Base-by-base conservation (phyloP, 2,329 filamentous ascomycete genomes). In the Xylaria polymorpha region DNA sequence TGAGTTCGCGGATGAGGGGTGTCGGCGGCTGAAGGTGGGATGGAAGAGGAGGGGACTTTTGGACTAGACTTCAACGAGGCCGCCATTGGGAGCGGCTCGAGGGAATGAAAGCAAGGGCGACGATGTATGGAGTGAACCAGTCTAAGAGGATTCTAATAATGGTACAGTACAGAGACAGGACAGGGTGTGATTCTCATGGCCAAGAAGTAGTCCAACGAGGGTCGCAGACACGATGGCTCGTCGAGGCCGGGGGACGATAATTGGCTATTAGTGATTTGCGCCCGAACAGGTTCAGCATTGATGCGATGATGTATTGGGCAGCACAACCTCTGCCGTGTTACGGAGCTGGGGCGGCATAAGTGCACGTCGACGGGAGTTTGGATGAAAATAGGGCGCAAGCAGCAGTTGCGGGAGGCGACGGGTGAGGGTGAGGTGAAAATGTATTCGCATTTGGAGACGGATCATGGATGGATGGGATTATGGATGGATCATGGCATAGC, bases 21-120 rank as follows among this genome's bases (percentile, higher is more conserved):
- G 35, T 67, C 53, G 48, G 64, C 9, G 22, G 71, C 41, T 46
- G 71, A n/a, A 18, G 68, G 59, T 48, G 68, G 59, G 53, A 61
- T 37, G 48, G 59, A 62, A 69, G 70, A 71, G 66, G 70, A 41
- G 59, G 56, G 74, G 68, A 64, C 71, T 50, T 61, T 76, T 43
- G 74, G 48, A 53, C 77, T 75, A 55, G 70, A 29, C 51, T 71
- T 58, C 41, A 44, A 56, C 25, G 64, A 63, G 53, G 60, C 44
- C n/a, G 69, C 67, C 69, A 71, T 71, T 67, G 35, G 73, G 44
- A 61, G 75, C 41, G 74, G 66, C 77, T 72, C 77, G 77, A 76
- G 48, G n/a, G 25, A 15, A 61, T 25, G 39, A 43, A 62, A 39
- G n/a, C 20, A 57, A 53, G 37, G 61, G 56, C 22, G 53, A 56